These are phyloP conservation scores for Bimuria novae-zelandiae DNA, from an alignment of 2,329 filamentous ascomycete genomes.

Conservation along the genomic window DNA sequence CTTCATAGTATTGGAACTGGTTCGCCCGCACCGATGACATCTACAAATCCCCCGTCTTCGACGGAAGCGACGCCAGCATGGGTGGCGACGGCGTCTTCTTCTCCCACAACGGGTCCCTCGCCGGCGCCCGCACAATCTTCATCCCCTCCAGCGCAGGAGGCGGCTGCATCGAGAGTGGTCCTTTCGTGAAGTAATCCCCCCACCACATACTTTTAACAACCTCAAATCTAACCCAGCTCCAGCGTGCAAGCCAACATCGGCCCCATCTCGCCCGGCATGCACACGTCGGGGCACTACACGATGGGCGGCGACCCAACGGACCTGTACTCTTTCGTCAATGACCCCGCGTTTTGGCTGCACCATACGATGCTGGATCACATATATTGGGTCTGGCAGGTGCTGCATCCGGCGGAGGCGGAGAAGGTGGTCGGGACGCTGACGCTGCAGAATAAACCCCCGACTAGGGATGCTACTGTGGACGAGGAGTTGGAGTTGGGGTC, in stretches of 20 bases:
- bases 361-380: neutral
- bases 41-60: slow-evolving; percentile 1
- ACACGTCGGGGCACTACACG: neutral
- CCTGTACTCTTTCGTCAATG: neutral
- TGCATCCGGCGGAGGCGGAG: neutral
- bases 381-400: neutral
- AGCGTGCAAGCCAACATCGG: neutral
- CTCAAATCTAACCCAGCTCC: neutral
- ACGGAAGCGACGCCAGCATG: slow-evolving; percentile 49
- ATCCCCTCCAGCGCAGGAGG: slow-evolving; percentile 58
- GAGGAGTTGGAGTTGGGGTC: neutral
- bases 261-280: neutral
- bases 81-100: slow-evolving; percentile 54
- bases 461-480: neutral
- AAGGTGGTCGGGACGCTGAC: neutral
- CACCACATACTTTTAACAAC: neutral
- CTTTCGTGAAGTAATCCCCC: neutral
- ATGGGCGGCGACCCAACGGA: neutral
- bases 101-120: slow-evolving; percentile 25
- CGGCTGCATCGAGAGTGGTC: slow-evolving; percentile 55
- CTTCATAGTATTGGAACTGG: slow-evolving; percentile 5
- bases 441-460: neutral
- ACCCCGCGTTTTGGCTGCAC: neutral
- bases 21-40: neutral
- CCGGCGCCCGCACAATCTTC: slow-evolving; percentile 12